Evolutionary conservation across 345 rosid species (phyloP), one percentile per base, ranked within the genome.

Genomic region (Syzygium aromaticum): DNA sequence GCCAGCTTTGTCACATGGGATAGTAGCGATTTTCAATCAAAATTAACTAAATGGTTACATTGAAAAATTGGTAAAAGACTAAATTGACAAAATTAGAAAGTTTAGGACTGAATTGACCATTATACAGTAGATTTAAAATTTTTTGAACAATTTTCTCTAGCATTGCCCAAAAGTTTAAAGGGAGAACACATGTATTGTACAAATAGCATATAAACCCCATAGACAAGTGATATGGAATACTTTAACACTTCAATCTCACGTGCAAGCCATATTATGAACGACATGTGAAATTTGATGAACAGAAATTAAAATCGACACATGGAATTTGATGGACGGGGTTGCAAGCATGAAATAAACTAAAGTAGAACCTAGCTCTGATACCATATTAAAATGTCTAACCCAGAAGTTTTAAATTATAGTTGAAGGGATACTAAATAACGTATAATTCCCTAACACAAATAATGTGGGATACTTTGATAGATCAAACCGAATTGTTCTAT

Each of bases 31-130:
- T 27, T 61, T 3, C 14, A 0, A 6, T 3, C 2, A n/a, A n/a
- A 61, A 61, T 61, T 1, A 3, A 61, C 15, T 61, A 13, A 2
- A 61, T 61, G 14, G 13, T 14, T 61, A 6, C 4, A 61, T 61
- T 61, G 9, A n/a, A 61, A n/a, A 1, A 14, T 27, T 15, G 33
- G 30, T n/a, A n/a, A n/a, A 61, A 61, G 8, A 13, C 3, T n/a
- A 27, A 61, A 61, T 61, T 61, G 2, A 12, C 17, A 61, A 61
- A 61, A 5, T 61, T n/a, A 1, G n/a, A 61, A 61, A n/a, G 0
- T 61, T 13, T 7, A 61, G 0, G 2, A 0, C 1, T 13, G 15
- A 61, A 1, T n/a, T 0, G 16, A n/a, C 6, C 17, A n/a, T 7
- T 1, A 0, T 61, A n/a, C 12, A 27, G 13, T 61, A 61, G 5